Conservation (phyloP, 331 rosid genomes). For the Quercus tomentella region DNA sequence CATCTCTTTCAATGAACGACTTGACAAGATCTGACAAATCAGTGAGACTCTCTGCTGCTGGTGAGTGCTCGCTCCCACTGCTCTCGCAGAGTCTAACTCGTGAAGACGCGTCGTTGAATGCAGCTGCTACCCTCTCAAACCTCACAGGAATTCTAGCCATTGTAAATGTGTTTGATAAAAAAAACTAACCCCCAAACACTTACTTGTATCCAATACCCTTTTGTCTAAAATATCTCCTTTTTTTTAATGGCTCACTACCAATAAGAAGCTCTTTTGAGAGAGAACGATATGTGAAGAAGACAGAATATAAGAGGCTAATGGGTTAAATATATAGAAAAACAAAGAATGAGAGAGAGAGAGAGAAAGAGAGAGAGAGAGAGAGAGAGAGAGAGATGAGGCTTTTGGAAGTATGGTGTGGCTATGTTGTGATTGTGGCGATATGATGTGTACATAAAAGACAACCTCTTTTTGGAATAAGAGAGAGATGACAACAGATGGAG, state of each 20-base stretch:
- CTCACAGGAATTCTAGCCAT: conserved; percentile 45
- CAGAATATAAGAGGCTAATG: neutral
- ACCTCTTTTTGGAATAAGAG: neutral
- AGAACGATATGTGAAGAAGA: neutral
- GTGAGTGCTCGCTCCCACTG: conserved; percentile 89
- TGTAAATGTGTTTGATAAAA: neutral
- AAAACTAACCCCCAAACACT: neutral
- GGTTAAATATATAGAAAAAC: neutral
- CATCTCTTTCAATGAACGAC: conserved; percentile 55
- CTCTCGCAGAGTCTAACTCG: conserved; percentile 55
- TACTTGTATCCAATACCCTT: neutral
- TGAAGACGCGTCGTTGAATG: conserved; percentile 47
- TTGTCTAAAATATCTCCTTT: neutral
- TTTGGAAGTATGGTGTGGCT: conserved; percentile 22
- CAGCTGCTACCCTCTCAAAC: conserved; percentile 65
- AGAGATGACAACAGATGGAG: conserved; percentile 6
- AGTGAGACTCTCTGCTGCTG: conserved; percentile 33
- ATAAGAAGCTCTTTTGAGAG: neutral
- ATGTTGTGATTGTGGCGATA: conserved; percentile 37
- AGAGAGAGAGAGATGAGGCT: neutral
- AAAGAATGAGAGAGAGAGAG: neutral
- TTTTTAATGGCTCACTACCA: neutral
- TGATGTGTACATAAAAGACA: conserved; percentile 30
- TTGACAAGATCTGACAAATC: conserved; percentile 70
- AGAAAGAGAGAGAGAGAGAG: neutral